Conservation (phyloP, 495 filamentous ascomycete genomes). For the Trichoderma parareesei region DNA sequence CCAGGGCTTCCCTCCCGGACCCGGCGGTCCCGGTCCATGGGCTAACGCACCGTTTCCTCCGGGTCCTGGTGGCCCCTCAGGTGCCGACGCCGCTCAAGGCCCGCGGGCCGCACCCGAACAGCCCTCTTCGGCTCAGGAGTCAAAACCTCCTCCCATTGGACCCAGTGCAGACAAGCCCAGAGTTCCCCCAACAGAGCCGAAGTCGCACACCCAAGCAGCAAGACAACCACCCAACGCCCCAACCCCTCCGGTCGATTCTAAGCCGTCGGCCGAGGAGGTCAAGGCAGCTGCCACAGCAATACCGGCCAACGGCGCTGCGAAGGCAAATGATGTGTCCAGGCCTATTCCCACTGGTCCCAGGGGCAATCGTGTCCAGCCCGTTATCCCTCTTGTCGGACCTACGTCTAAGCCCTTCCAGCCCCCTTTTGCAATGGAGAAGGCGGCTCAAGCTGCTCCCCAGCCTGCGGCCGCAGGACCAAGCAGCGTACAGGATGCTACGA, state of each 20-base stretch:
- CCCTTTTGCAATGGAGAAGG: not conserved
- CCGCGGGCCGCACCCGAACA: conserved; percentile 26
- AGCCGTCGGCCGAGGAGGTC: conserved; percentile 51
- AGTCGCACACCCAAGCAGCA: conserved; percentile 29
- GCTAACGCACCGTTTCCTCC: conserved; percentile 38
- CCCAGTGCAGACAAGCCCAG: conserved; percentile 40
- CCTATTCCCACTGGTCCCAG: conserved; percentile 55
- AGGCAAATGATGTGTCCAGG: conserved; percentile 31
- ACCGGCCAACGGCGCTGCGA: conserved; percentile 25
- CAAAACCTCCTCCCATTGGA: conserved; percentile 47
- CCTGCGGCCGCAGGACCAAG: conserved; percentile 25
- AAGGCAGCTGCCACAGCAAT: conserved; percentile 37
- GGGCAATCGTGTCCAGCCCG: conserved; percentile 38
- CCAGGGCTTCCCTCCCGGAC: conserved; percentile 67
- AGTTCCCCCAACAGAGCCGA: conserved; percentile 31
- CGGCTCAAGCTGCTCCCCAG: conserved; percentile 27
- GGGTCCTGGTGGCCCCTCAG: conserved; percentile 27
- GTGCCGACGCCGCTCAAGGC: conserved; percentile 25
- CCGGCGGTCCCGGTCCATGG: conserved; percentile 51
- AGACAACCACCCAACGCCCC: conserved; percentile 23
- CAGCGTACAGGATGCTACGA: conserved; percentile 60
- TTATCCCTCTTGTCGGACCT: conserved; percentile 62
- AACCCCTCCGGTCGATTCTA: conserved; percentile 57
- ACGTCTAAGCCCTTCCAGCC: conserved; percentile 36
- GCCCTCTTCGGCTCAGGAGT: conserved; percentile 20